phyloP scores from a whole-genome alignment of 1,284 basidiomycete genomes.

The Pseudozyma tsukubaensis region DNA sequence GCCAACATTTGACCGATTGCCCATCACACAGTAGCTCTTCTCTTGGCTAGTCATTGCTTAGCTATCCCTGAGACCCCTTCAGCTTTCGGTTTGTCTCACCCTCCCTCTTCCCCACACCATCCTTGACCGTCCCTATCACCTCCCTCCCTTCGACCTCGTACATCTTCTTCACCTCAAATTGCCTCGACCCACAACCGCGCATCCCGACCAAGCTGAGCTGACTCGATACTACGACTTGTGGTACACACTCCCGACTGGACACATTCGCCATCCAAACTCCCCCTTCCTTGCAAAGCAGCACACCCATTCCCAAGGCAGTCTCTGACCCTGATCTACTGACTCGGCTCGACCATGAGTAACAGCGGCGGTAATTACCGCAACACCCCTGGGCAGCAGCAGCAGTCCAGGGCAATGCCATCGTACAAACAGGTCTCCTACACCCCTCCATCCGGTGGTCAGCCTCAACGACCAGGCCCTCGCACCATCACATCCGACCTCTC shows the following conservation, averaged over 20 bases:
- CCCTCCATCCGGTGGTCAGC: slow-evolving; percentile 13
- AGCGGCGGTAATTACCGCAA: slow-evolving; percentile 19
- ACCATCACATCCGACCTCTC: slow-evolving; percentile 11
- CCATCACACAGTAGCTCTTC: background rate
- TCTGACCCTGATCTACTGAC: background rate
- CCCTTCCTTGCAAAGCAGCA: background rate
- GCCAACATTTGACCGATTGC: background rate
- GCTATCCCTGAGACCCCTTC: background rate
- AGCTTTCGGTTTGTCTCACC: too few species aligned
- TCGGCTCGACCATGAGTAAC: slow-evolving; percentile 25
- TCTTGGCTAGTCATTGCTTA: background rate
- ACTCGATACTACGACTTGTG: background rate
- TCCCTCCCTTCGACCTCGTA: background rate
- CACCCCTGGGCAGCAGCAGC: slow-evolving; percentile 15
- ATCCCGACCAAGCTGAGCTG: background rate
- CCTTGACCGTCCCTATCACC: background rate
- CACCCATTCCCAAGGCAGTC: background rate
- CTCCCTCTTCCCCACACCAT: too few species aligned
- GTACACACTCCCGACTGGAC: too few species aligned
- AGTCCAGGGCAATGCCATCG: slow-evolving; percentile 21
- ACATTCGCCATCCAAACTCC: background rate
- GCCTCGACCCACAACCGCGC: background rate
- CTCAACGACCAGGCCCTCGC: slow-evolving; percentile 13
- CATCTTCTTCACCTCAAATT: background rate
- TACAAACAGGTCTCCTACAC: slow-evolving; percentile 42